Percentiles rank a stretch among this genome's conserved stretches.
phyloP scores from a whole-genome alignment of 345 rosid species.

The Lepidium didymum region DNA sequence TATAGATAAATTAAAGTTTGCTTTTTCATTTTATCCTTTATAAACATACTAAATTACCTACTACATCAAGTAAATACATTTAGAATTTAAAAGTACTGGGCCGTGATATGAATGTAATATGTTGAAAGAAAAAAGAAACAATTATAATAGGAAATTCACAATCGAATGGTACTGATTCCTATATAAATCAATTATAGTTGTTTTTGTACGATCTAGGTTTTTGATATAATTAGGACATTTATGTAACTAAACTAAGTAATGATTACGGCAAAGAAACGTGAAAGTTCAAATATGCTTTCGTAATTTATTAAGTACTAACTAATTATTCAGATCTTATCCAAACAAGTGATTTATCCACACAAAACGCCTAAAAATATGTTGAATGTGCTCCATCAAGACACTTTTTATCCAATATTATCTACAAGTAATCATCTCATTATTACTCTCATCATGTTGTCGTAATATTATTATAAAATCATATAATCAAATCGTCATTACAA shows the following conservation, averaged over 20 bases:
- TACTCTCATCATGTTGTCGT: background rate
- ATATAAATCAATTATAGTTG: too few species aligned
- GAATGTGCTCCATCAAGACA: constrained; percentile 13
- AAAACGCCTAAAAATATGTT: constrained; percentile 13
- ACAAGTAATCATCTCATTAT: background rate
- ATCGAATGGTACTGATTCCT: too few species aligned
- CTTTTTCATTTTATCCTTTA: too few species aligned
- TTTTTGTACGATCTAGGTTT: background rate
- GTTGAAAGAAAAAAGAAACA: too few species aligned
- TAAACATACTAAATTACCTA: too few species aligned
- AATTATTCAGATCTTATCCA: constrained; percentile 12
- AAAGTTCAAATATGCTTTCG: background rate
- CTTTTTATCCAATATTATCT: background rate
- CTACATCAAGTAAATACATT: too few species aligned
- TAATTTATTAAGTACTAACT: background rate
- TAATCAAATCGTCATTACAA: background rate
- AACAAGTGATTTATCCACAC: constrained; percentile 14
- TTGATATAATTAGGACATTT: background rate
- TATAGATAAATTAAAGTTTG: too few species aligned
- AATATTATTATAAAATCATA: background rate
- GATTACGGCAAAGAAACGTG: constrained; percentile 1
- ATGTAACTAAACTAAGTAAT: background rate
- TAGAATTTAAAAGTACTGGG: too few species aligned
- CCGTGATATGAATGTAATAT: too few species aligned
- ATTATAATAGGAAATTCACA: too few species aligned